Evolutionary conservation across 2,329 filamentous ascomycete genomes (phyloP).

Genomic region (Xylogone sp.): DNA sequence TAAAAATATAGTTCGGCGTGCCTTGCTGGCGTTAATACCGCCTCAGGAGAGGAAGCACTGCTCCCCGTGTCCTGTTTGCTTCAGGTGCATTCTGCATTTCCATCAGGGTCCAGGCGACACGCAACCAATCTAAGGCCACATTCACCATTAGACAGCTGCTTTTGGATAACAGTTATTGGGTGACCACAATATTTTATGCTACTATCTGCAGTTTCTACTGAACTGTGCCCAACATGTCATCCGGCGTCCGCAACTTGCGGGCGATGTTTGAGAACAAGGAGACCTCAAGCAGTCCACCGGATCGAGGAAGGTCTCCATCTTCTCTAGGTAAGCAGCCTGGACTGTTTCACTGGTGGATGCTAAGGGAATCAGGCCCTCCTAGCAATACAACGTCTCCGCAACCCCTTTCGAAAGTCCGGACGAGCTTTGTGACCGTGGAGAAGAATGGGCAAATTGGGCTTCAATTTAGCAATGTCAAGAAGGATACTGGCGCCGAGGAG

Average conservation of each 20-base stretch:
- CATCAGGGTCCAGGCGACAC: too few species aligned
- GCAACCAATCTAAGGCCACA: too few species aligned
- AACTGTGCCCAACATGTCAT: slow-evolving; percentile 10
- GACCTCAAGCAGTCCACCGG: slow-evolving; percentile 47
- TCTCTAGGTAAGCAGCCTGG: slow-evolving; percentile 36
- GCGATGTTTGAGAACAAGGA: slow-evolving; percentile 78
- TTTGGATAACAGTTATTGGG: neutral
- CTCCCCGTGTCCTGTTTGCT: too few species aligned
- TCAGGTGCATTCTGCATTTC: too few species aligned
- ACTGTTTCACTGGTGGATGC: slow-evolving; percentile 12
- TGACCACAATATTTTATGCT: neutral
- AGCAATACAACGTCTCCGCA: slow-evolving; percentile 45
- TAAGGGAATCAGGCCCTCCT: slow-evolving; percentile 15
- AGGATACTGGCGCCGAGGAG: slow-evolving; percentile 24
- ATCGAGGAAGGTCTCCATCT: slow-evolving; percentile 65
- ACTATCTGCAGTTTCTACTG: neutral
- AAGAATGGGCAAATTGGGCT: slow-evolving; percentile 36
- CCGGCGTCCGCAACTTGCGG: slow-evolving; percentile 57
- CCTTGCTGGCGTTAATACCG: too few species aligned
- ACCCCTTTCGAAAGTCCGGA: slow-evolving; percentile 71
- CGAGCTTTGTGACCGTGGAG: slow-evolving; percentile 72
- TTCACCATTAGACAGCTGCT: neutral
- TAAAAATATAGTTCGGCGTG: too few species aligned
- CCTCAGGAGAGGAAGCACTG: too few species aligned
- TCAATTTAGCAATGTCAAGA: slow-evolving; percentile 37